Evolutionary conservation across 306 rosid species (phyloP), one percentile per base, ranked within the genome.

Genomic region (Cucumis melo): DNA sequence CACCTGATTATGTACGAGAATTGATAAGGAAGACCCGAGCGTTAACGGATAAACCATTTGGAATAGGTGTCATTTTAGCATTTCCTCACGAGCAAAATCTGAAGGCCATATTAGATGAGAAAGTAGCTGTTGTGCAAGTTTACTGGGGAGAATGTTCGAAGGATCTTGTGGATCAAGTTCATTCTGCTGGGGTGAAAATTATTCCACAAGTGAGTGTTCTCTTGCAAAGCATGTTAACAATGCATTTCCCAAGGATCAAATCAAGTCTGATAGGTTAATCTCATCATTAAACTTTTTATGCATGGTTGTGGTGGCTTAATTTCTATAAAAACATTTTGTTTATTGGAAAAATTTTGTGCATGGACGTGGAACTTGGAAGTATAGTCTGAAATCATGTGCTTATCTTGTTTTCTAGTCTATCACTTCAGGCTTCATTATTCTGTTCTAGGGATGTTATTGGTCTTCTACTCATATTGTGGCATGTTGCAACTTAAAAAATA

Each of bases 41-140:
- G 51, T 82, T 91, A 63, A 93, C 98, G 27, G 86, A 89, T 59
- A 91, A 91, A 84, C 92, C 96, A 1, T 93, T 93, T 79, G 98
- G 97, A 53, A 82, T 91, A 42, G 96, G 91, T 66, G 71, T 91
- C 7, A 90, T 93, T 82, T 82, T 93, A 16, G 93, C 96, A 7
- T 93, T 93, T 85, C 93, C 97, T 5, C 90, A 79, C 36, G 87
- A 88, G 85, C 86, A 88, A 75, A 93, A 93, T 51, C 76, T 93
- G 70, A 88, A 84, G 74, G 92, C 83, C 60, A 85, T 93, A 75
- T 78, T 91, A 48, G 91, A 87, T 19, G 97, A 91, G 75, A 89
- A 89, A 80, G 98, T 91, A 0, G 92, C 93, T 10, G 84, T 91
- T 65, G 78, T 93, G 79, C 96, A 88, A 81, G 84, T 88, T 74